Evolutionary conservation across 2,329 filamentous ascomycete genomes (phyloP), one percentile per base, ranked within the genome.

Genomic region (Trichoderma oligosporum): DNA sequence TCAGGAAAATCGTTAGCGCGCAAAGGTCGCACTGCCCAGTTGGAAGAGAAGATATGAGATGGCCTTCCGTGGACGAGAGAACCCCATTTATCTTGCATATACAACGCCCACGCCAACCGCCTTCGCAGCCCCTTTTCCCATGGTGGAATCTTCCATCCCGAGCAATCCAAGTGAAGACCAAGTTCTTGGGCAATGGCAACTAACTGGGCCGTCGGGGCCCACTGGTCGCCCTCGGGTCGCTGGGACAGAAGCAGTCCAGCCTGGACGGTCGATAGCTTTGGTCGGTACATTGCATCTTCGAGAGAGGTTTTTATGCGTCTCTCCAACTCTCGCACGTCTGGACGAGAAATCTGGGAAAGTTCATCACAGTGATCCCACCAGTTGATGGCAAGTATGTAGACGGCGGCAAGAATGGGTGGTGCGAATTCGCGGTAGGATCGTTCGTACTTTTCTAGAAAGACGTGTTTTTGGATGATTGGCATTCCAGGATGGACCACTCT

Each of bases 1-100:
- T 91, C 88, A 22, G 86, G 83, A 64, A 91, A 91, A 69, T 92
- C 88, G 57, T 85, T 82, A 44, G 78, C 71, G 4, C 76, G 79
- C n/a, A 90, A 79, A 6, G 77, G 69, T 58, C 80, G 79, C 5
- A 96, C 90, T 1, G 86, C 90, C 91, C 91, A 96, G 70, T 95
- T 84, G 45, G 78, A 74, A 18, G 76, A 70, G 62, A 82, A 81
- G 38, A 85, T 82, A 63, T 95, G 91, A 4, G 90, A 94, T 1
- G 91, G 91, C 9, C 91, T 85, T 45, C 91, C 91, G 66, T 95
- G 89, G 22, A 94, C 86, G 18, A 96, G 77, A 2, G 91, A 86
- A 14, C 88, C 89, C 91, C 91, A 96, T 71, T 82, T 95, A 72
- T 97, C 92, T 73, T 96, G 91, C 87, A 95, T 93, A 70, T 94